phyloP scores from a whole-genome alignment of 352 stramenopile species.

The Phytophthora sojae region DNA sequence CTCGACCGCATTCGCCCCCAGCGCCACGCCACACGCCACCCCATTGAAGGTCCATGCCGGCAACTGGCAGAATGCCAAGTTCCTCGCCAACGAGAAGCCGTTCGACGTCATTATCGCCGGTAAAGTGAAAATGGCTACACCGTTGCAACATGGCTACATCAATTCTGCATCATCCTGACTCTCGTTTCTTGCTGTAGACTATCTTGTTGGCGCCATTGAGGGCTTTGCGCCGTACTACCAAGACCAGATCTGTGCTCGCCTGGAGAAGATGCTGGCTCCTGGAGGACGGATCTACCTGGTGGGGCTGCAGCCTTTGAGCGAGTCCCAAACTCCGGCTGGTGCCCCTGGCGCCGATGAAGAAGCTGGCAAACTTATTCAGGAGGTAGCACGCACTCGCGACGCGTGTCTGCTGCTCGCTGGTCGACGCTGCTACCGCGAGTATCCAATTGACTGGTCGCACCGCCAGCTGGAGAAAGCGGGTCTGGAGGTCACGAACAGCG shows the following conservation, averaged over 20 bases:
- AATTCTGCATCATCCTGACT: neutral
- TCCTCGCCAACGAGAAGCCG: constrained; percentile 60
- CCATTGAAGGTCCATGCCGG: constrained; percentile 59
- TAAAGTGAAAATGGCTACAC: constrained; percentile 19
- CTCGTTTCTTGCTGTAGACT: constrained; percentile 57
- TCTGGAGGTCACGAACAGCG: constrained; percentile 59
- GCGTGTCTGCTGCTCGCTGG: constrained; percentile 91
- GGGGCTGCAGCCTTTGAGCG: constrained; percentile 89
- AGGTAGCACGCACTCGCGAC: constrained; percentile 83
- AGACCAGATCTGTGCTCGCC: constrained; percentile 64
- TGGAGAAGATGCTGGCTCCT: constrained; percentile 77
- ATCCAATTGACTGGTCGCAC: constrained; percentile 89
- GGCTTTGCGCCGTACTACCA: constrained; percentile 93
- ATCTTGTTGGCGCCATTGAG: constrained; percentile 93
- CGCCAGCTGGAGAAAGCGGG: constrained; percentile 72
- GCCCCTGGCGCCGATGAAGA: constrained; percentile 37
- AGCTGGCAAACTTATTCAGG: constrained; percentile 53
- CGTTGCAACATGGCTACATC: neutral
- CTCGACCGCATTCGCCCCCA: constrained; percentile 41
- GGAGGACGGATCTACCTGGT: constrained; percentile 91
- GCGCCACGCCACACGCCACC: constrained; percentile 39
- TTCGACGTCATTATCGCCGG: constrained; percentile 87
- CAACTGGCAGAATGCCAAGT: constrained; percentile 76
- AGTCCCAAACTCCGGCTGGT: constrained; percentile 38
- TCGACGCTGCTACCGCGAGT: constrained; percentile 92